A percentile compares a stretch with the other conserved stretches of the same genome.
These are phyloP conservation scores for Plasmodiophora brassicae DNA, from an alignment of 208 protist species.

Conservation along the genomic window DNA sequence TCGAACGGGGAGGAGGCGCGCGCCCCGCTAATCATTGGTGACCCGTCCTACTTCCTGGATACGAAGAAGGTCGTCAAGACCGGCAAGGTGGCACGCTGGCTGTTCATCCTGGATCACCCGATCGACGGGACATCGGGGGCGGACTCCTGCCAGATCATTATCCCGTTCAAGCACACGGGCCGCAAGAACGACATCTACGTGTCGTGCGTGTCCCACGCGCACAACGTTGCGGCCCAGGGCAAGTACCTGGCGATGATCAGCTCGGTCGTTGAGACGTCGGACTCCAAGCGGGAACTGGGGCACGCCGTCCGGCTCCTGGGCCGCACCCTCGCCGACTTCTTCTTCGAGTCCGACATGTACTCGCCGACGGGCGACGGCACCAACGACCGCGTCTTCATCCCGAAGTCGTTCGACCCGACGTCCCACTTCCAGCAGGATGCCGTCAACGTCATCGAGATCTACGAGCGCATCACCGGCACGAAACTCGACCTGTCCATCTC, in stretches of 20 bases:
- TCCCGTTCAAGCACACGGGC: constrained; percentile 40
- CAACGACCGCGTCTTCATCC: constrained; percentile 85
- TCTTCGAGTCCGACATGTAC: constrained; percentile 45
- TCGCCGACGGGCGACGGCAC: constrained; percentile 79
- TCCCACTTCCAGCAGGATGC: constrained; percentile 97
- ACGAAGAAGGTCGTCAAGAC: constrained; percentile 82
- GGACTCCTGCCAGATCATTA: constrained; percentile 46
- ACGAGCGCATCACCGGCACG: constrained; percentile 88
- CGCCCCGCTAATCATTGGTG: constrained; percentile 69
- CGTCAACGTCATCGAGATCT: constrained; percentile 91
- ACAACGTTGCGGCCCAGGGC: constrained; percentile 90
- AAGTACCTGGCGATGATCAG: constrained; percentile 93
- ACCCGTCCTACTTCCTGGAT: constrained; percentile 97
- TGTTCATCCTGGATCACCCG: constrained; percentile 65
- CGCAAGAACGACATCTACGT: constrained; percentile 91
- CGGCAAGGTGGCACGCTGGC: constrained; percentile 90
- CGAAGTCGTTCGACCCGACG: constrained; percentile 83
- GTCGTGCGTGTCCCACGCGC: constrained; percentile 75
- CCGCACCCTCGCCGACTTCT: constrained; percentile 8
- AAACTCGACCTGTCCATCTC: constrained; percentile 53
- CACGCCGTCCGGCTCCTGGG: constrained; percentile 83
- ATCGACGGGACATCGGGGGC: constrained; percentile 34
- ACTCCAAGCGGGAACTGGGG: constrained; percentile 85
- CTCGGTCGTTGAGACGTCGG: constrained; percentile 89
- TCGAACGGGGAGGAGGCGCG: constrained; percentile 63